Conservation (phyloP, 331 rosid species). For the Ulmus americana region DNA sequence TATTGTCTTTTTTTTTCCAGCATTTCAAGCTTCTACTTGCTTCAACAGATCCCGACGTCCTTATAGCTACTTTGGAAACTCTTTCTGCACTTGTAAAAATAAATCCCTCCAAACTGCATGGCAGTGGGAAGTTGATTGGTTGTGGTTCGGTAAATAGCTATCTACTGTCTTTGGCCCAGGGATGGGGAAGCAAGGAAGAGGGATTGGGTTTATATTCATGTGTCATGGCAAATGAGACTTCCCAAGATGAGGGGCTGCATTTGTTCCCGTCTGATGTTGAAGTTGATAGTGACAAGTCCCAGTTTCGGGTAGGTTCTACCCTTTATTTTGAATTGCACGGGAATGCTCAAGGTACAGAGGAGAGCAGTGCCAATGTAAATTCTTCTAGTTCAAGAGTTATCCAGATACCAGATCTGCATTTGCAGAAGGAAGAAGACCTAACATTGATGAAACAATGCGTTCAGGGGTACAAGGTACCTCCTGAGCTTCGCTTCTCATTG, state of each 20-base stretch:
- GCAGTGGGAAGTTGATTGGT: constrained; percentile 84
- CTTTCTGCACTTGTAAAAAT: constrained; percentile 87
- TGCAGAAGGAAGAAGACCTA: constrained; percentile 72
- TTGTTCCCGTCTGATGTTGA: constrained; percentile 80
- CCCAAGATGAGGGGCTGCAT: constrained; percentile 59
- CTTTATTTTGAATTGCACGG: constrained; percentile 90
- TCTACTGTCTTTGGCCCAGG: constrained; percentile 93
- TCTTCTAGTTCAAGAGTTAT: constrained; percentile 60
- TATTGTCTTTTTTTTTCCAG: constrained; percentile 40
- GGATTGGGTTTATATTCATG: constrained; percentile 91
- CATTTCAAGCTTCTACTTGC: constrained; percentile 91
- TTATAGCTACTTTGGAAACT: constrained; percentile 80
- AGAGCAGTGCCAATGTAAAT: constrained; percentile 33
- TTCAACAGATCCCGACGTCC: constrained; percentile 88
- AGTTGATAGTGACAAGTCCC: constrained; percentile 61
- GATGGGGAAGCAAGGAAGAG: constrained; percentile 99
- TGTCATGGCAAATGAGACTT: constrained; percentile 71
- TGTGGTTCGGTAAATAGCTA: constrained; percentile 85
- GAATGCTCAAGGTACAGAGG: constrained; percentile 47
- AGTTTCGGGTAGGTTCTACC: constrained; percentile 74
- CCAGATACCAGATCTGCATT: constrained; percentile 76
- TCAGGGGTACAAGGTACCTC: constrained; percentile 64
- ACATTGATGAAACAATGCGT: constrained; percentile 69
- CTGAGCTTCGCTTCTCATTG: constrained; percentile 74
- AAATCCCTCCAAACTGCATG: constrained; percentile 92